Evolutionary conservation across 192 early-diverging fungal species (phyloP), one percentile per base, ranked within the genome.

Genomic region (Coemansia biformis): DNA sequence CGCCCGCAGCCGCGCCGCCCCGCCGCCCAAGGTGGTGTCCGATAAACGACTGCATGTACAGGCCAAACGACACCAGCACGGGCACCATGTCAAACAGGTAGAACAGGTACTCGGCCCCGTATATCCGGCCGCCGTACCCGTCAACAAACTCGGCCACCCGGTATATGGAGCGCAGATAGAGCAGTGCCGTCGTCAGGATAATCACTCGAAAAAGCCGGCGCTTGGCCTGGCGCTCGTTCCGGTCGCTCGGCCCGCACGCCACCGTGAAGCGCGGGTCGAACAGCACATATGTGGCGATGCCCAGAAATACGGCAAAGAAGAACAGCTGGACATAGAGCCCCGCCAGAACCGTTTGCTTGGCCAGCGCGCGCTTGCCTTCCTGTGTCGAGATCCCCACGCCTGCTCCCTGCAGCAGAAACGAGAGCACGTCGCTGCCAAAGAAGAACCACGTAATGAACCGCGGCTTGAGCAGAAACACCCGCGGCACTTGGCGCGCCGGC

Each of bases 401-500:
- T 0, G 43, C 21, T 26, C 57, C 55, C 33, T 75, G 75, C 35
- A 77, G 34, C n/a, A 69, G 23, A 23, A 77, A 69, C 1, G 73
- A 59, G 18, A 75, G 54, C 7, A 77, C 58, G 43, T 77, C 75
- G 58, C 72, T 75, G 14, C 48, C 22, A 43, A 77, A 77, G 23
- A 77, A 75, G 9, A 77, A 69, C 70, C 71, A 75, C 0, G 56
- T 69, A 14, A 77, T 56, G 29, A 77, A 77, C 5, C 43, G 38
- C 6, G 65, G 66, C 2, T 45, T 57, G 12, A 75, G 35, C 41
- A 39, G 70, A 16, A 75, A 75, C 28, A 29, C 24, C 3, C 8
- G 30, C 5, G 38, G 42, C 0, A 26, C 24, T 5, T 18, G 14
- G 34, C 45, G 41, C 3, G 40, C 38, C 13, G 48, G 28, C 8